phyloP scores from a whole-genome alignment of 495 filamentous ascomycete species.

The Penicillium dipodomyicola region DNA sequence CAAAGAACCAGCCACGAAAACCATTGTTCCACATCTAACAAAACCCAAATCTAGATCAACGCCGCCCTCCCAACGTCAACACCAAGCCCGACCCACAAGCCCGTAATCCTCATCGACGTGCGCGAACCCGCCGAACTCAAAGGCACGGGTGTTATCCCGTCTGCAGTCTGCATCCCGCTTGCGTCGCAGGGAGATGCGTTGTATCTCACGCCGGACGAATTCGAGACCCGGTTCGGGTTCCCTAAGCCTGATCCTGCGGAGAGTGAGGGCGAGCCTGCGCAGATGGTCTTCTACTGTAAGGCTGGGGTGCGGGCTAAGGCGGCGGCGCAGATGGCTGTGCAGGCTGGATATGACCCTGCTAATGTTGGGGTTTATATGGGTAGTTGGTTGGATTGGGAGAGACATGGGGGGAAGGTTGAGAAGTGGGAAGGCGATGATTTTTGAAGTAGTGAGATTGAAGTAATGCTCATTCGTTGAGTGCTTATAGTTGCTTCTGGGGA shows the following conservation, averaged over 20 bases:
- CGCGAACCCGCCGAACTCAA: conserved; percentile 80
- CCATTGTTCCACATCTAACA: not conserved
- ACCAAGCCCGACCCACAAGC: conserved; percentile 24
- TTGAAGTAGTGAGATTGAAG: not conserved
- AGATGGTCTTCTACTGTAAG: conserved; percentile 88
- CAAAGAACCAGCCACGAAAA: too few species aligned
- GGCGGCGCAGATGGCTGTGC: conserved; percentile 75
- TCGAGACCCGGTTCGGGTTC: conserved; percentile 53
- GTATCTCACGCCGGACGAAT: conserved; percentile 70
- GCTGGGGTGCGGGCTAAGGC: conserved; percentile 77
- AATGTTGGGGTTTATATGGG: conserved; percentile 78
- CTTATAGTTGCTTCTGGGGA: not conserved
- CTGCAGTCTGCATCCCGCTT: conserved; percentile 76
- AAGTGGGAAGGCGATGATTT: conserved; percentile 42
- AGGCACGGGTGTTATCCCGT: conserved; percentile 71
- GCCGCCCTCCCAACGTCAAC: conserved; percentile 32
- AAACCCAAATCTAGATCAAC: conserved; percentile 33
- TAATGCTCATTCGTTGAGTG: not conserved
- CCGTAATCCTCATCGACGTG: conserved; percentile 59
- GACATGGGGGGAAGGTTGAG: conserved; percentile 61
- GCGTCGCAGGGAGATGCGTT: conserved; percentile 72
- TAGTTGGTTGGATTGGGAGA: conserved; percentile 87
- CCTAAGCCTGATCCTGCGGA: conserved; percentile 38
- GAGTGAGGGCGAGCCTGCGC: conserved; percentile 7
- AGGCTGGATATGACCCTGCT: conserved; percentile 70